Evolutionary conservation across 1,284 basidiomycete species (phyloP).

Genomic region (Grifola frondosa): DNA sequence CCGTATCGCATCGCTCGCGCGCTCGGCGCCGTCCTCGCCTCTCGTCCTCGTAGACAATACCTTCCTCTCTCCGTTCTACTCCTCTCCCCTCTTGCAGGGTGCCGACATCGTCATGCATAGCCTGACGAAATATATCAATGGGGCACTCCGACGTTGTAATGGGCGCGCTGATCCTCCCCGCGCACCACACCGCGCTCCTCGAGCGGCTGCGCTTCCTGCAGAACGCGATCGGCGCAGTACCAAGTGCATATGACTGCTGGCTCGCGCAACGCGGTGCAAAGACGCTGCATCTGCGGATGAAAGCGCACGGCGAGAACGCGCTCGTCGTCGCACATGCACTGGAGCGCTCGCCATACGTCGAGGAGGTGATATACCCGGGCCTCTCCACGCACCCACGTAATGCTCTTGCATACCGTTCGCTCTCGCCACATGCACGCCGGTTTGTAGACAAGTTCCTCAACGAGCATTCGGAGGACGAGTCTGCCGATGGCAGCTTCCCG

Average conservation of each 20-base stretch:
- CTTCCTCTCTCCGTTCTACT: constrained; percentile 90
- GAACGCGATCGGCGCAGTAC: constrained; percentile 87
- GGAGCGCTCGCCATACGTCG: constrained; percentile 55
- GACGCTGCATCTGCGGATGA: constrained; percentile 86
- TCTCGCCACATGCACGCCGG: constrained; percentile 67
- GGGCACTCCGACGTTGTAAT: constrained; percentile 92
- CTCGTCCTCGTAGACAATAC: constrained; percentile 91
- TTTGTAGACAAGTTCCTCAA: constrained; percentile 55
- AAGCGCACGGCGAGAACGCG: constrained; percentile 84
- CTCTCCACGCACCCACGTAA: constrained; percentile 60
- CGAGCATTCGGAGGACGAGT: constrained; percentile 30
- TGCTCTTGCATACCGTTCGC: constrained; percentile 60
- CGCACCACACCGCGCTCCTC: constrained; percentile 47
- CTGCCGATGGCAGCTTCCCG: constrained; percentile 76
- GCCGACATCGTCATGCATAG: constrained; percentile 84
- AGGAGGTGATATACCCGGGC: constrained; percentile 87
- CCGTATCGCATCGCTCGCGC: constrained; percentile 61
- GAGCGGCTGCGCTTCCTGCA: constrained; percentile 84
- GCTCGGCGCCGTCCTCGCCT: constrained; percentile 55
- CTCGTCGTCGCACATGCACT: constrained; percentile 75
- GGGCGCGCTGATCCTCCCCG: constrained; percentile 77
- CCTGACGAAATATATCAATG: constrained; percentile 91
- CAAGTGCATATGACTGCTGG: constrained; percentile 89
- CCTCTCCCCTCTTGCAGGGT: constrained; percentile 83
- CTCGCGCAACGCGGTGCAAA: constrained; percentile 90